Conservation (phyloP, 768 basidiomycete species). For the Dendrothele bispora region DNA sequence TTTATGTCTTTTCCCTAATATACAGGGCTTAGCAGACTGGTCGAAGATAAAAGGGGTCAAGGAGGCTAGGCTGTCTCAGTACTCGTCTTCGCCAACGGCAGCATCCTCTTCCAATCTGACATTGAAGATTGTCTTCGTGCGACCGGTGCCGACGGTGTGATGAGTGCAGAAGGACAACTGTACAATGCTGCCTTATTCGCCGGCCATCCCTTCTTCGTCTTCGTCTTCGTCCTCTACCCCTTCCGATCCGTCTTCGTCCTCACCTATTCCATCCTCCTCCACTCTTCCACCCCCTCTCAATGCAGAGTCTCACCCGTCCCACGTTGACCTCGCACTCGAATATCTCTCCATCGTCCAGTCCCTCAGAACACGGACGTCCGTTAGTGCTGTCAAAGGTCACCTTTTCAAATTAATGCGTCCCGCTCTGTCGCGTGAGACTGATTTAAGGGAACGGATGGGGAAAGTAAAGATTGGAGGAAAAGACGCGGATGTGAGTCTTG, state of each 20-base stretch:
- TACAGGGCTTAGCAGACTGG: constrained; percentile 86
- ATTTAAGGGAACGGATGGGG: constrained; percentile 75
- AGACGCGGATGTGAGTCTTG: constrained; percentile 12
- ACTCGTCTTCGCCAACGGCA: constrained; percentile 97
- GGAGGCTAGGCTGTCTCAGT: constrained; percentile 82
- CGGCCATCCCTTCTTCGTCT: constrained; percentile 21
- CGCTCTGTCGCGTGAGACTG: constrained; percentile 61
- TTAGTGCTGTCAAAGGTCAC: constrained; percentile 86
- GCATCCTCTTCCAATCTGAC: constrained; percentile 87
- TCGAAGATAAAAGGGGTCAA: constrained; percentile 89
- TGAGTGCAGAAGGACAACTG: constrained; percentile 93
- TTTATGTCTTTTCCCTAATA: constrained; percentile 3
- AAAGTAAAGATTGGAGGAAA: constrained; percentile 29
- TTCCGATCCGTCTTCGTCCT: constrained; percentile 2
- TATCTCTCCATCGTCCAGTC: constrained; percentile 79
- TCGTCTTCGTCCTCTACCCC: constrained; percentile 3
- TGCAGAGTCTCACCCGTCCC: constrained; percentile 52
- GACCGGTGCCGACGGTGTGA: constrained; percentile 90
- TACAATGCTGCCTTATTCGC: constrained; percentile 88
- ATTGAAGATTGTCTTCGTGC: constrained; percentile 73
- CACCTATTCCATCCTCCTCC: no score
- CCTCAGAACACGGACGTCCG: constrained; percentile 67
- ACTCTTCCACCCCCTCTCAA: constrained; percentile 29
- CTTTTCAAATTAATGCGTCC: constrained; percentile 91
- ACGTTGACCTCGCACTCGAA: constrained; percentile 73